Percentiles rank a stretch among this genome's conserved stretches.
These are phyloP conservation scores for Citeromyces hawaiiensis DNA, from an alignment of 1,139 yeast genomes.

Conservation along the genomic window DNA sequence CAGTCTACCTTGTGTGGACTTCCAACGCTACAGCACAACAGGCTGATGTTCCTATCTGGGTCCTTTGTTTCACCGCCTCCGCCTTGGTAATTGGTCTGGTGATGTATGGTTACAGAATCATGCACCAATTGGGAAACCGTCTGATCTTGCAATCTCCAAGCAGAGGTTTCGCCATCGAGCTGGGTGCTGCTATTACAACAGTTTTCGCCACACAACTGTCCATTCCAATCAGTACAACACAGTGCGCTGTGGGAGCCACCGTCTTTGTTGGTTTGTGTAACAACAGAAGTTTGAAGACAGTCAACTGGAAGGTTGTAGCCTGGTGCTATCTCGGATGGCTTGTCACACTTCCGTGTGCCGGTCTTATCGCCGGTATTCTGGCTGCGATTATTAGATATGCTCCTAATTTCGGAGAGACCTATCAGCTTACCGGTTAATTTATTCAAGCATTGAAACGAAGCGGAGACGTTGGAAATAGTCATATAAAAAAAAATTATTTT, in stretches of 20 bases:
- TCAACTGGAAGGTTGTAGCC: conserved; percentile 67
- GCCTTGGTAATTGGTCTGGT: conserved; percentile 59
- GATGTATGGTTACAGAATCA: conserved; percentile 63
- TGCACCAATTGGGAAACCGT: conserved; percentile 63
- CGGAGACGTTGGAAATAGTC: no score
- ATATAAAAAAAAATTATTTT: no score
- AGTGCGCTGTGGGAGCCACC: conserved; percentile 71
- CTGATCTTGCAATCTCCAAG: conserved; percentile 69
- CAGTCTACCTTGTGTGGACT: conserved; percentile 52
- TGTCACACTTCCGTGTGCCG: conserved; percentile 62
- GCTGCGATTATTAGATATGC: conserved; percentile 58
- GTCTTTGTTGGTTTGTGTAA: conserved; percentile 69
- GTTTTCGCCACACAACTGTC: conserved; percentile 64
- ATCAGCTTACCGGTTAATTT: background rate
- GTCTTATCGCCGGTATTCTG: conserved; percentile 54
- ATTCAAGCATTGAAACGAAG: no score
- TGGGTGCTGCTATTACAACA: conserved; percentile 69
- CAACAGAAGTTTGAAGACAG: conserved; percentile 38
- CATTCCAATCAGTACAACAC: conserved; percentile 69
- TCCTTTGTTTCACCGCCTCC: conserved; percentile 54
- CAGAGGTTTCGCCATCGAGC: conserved; percentile 67
- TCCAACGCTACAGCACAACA: conserved; percentile 32
- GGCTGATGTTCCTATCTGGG: conserved; percentile 60
- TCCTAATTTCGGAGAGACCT: conserved; percentile 22
- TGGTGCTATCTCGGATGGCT: conserved; percentile 71